Conservation (phyloP, 306 rosid genomes). For the Datisca glomerata region DNA sequence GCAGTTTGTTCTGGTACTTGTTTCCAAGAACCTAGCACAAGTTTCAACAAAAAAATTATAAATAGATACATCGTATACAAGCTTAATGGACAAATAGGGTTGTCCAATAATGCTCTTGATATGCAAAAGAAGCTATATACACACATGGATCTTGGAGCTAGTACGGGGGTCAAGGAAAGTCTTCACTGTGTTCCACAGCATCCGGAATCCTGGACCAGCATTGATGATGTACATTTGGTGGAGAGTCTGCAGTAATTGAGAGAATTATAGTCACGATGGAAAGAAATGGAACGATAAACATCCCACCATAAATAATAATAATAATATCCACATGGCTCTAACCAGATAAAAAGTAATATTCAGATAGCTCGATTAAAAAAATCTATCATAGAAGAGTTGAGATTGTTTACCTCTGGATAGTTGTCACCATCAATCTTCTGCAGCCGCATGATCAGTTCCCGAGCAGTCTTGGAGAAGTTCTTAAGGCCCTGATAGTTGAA, state of each 20-base stretch:
- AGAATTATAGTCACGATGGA: not conserved
- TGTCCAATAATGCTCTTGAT: conserved; percentile 3
- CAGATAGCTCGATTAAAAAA: not conserved
- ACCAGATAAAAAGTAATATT: too few relatives aligned
- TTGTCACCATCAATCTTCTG: conserved; percentile 94
- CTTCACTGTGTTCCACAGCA: conserved; percentile 82
- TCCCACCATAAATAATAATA: not conserved
- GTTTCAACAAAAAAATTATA: conserved; percentile 1
- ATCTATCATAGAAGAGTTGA: not conserved
- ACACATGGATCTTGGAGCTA: conserved; percentile 89
- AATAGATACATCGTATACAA: conserved; percentile 2
- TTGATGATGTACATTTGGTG: conserved; percentile 93
- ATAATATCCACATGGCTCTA: too few relatives aligned
- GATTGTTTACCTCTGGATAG: conserved; percentile 70
- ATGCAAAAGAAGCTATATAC: conserved; percentile 15
- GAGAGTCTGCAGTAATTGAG: conserved; percentile 54
- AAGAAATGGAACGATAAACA: not conserved
- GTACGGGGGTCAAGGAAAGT: conserved; percentile 90
- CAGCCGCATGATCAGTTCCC: conserved; percentile 66
- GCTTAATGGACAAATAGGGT: not conserved
- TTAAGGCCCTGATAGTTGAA: conserved; percentile 51
- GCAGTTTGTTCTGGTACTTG: conserved; percentile 88
- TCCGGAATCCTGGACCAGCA: conserved; percentile 96
- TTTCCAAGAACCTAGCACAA: conserved; percentile 77
- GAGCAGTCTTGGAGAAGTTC: conserved; percentile 84